Base-by-base conservation (phyloP, 2,329 filamentous ascomycete species). In the Colletotrichum theobromicola region DNA sequence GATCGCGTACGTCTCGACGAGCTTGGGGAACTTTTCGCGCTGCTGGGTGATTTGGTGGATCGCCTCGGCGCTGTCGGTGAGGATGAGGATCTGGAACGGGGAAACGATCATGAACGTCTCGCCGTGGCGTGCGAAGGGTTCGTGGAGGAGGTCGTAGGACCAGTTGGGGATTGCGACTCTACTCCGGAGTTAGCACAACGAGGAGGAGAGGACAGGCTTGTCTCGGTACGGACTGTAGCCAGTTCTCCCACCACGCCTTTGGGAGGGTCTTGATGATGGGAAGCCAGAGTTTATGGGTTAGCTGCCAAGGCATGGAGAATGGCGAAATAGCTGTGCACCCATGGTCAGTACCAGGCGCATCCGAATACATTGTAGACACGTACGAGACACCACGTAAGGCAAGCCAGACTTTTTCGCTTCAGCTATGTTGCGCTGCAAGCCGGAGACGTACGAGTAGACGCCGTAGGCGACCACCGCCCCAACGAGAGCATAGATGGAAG, bases 1-100 rank as follows among this genome's bases (percentile, higher is more conserved):
- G 16, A 90, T 85, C 21, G 81, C 82, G 79, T 94, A 94, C 68
- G 89, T 83, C 72, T 89, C 83, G 16, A 90, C 88, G 9, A 91
- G 90, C 83, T 95, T 94, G 58, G 92, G 93, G 79, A 96, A 96
- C 75, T 92, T 90, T 62, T 94, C 93, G 57, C 93, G 88, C 61
- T 92, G 87, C 5, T 88, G 86, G 2, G 91, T 91, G 67, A 96
- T 89, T 80, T 94, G 92, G 71, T 87, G 87, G 70, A 94, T 90
- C 21, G 88, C 90, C 74, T 93, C 92, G 18, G 94, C 89, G 81
- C 93, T 91, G 55, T 90, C 89, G 7, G 91, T 90, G 77, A 88
- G 89, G 42, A 94, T 77, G 21, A 87, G 80, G 18, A 91, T 85
- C 37, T 80, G 81, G 9, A 85, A 84, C 0, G 93, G 92, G 1